phyloP scores from a whole-genome alignment of 2,329 filamentous ascomycete genomes.

The Fusarium haematococcum region DNA sequence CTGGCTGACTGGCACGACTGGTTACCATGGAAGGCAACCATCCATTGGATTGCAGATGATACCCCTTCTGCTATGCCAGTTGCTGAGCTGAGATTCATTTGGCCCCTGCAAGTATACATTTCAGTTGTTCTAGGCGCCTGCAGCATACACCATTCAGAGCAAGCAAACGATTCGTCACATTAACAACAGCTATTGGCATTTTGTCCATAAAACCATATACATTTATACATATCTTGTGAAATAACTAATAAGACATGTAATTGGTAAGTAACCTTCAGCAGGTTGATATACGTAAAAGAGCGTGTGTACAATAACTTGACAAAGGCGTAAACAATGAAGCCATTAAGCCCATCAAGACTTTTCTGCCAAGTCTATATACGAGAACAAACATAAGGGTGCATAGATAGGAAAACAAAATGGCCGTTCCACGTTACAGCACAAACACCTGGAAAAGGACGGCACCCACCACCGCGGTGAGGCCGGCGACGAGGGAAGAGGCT shows the following conservation, averaged over 20 bases:
- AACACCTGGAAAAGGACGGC: constrained; percentile 45
- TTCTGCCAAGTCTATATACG: constrained; percentile 9
- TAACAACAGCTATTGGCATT: neutral
- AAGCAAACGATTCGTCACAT: neutral
- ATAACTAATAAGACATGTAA: neutral
- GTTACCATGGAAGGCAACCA: neutral
- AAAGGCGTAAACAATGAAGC: neutral
- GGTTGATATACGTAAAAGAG: neutral
- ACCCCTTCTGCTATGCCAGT: neutral
- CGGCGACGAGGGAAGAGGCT: constrained; percentile 50
- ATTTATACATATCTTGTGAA: neutral
- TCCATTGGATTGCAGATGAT: neutral
- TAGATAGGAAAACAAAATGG: neutral
- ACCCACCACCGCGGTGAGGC: constrained; percentile 44
- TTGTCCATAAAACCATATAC: neutral
- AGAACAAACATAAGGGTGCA: constrained; percentile 3
- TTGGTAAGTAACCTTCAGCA: neutral
- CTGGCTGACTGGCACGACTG: too few species aligned
- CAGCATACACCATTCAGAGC: neutral
- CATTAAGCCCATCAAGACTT: constrained; percentile 8
- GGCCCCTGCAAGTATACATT: too few species aligned
- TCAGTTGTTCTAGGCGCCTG: neutral
- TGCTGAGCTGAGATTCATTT: neutral
- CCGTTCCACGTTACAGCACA: constrained; percentile 39
- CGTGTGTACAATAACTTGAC: neutral